phyloP scores from a whole-genome alignment of 2,329 filamentous ascomycete genomes.

The Aureobasidium sp. region DNA sequence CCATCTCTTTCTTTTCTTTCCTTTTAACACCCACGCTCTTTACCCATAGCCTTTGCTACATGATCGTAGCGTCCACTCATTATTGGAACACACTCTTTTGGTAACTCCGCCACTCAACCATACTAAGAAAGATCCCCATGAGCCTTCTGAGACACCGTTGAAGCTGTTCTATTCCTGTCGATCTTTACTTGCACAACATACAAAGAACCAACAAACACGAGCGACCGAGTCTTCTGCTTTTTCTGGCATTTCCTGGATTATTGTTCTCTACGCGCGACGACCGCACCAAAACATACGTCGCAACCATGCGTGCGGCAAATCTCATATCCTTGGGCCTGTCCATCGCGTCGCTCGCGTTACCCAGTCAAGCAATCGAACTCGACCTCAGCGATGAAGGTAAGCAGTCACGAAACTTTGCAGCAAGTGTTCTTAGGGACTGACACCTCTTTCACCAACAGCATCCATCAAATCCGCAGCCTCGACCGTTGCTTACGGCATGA shows the following conservation, averaged over 20 bases:
- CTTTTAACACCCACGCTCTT: background rate
- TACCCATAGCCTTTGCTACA: slow-evolving; percentile 1
- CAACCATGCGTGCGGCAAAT: background rate
- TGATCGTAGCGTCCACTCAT: slow-evolving; percentile 6
- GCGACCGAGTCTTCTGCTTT: background rate
- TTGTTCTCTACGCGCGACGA: background rate
- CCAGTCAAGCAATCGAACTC: slow-evolving; percentile 4
- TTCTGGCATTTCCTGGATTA: background rate
- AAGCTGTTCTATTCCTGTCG: slow-evolving; percentile 13
- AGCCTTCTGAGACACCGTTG: slow-evolving; percentile 11
- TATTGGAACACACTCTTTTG: background rate
- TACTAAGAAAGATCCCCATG: background rate
- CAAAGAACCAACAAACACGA: background rate
- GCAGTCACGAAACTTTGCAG: background rate
- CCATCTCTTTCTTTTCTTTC: background rate
- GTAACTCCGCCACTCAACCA: background rate
- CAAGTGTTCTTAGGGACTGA: background rate
- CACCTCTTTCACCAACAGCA: background rate
- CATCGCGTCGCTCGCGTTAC: background rate
- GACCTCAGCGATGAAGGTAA: background rate
- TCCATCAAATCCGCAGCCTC: slow-evolving; percentile 34
- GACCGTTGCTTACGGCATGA: slow-evolving; percentile 36
- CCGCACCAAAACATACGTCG: background rate
- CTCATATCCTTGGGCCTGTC: background rate
- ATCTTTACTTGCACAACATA: background rate